Percentiles rank a stretch among this genome's conserved stretches.
Conservation (phyloP, 371 early-diverging fungal genomes). For the Mortierella sp. region DNA sequence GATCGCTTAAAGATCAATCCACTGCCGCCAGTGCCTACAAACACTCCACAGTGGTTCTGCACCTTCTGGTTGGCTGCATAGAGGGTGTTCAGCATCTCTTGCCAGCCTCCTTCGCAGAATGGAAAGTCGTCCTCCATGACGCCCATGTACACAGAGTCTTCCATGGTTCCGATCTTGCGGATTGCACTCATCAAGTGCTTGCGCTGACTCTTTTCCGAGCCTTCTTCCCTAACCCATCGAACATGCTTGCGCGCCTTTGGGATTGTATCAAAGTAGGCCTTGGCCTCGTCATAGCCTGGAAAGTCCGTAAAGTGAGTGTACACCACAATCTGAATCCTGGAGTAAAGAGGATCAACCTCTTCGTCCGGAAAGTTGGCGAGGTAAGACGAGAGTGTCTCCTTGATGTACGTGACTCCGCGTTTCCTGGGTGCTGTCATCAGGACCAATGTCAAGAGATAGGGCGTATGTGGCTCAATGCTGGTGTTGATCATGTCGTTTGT, state of each 20-base stretch:
- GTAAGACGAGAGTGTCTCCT: slow-evolving; percentile 63
- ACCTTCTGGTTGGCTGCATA: slow-evolving; percentile 58
- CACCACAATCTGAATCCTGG: slow-evolving; percentile 63
- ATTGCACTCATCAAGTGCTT: slow-evolving; percentile 68
- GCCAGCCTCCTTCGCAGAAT: slow-evolving; percentile 65
- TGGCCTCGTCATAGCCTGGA: slow-evolving; percentile 60
- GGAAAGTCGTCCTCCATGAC: slow-evolving; percentile 74
- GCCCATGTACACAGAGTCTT: slow-evolving; percentile 60
- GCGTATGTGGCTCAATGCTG: slow-evolving; percentile 51
- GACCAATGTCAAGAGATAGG: slow-evolving; percentile 63
- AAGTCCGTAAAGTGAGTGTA: slow-evolving; percentile 72
- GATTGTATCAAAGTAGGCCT: slow-evolving; percentile 53
- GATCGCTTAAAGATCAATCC: slow-evolving; percentile 64
- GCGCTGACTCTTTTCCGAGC: slow-evolving; percentile 62
- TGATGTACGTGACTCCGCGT: slow-evolving; percentile 61
- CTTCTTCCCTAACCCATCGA: slow-evolving; percentile 64
- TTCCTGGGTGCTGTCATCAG: slow-evolving; percentile 72
- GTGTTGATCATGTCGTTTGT: slow-evolving; percentile 50
- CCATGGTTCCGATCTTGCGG: slow-evolving; percentile 47
- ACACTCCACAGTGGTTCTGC: slow-evolving; percentile 67
- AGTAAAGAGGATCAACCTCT: slow-evolving; percentile 57
- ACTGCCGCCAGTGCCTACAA: slow-evolving; percentile 74
- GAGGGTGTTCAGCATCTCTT: slow-evolving; percentile 62
- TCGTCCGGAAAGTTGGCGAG: slow-evolving; percentile 66
- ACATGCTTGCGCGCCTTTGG: slow-evolving; percentile 64